phyloP scores from a whole-genome alignment of 306 rosid genomes.

The Leucaena leucocephala region DNA sequence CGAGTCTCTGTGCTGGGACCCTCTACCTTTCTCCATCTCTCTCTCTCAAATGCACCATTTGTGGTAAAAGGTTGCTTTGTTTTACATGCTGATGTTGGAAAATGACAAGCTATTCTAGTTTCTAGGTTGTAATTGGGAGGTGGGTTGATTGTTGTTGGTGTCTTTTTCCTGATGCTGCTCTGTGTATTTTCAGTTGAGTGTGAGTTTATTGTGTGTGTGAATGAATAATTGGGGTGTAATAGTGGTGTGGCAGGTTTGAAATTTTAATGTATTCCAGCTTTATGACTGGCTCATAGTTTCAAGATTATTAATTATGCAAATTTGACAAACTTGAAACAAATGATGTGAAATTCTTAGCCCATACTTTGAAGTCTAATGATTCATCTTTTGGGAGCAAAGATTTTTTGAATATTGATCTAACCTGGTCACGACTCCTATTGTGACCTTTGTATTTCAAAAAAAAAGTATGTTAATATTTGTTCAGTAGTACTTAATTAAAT shows the following conservation, averaged over 20 bases:
- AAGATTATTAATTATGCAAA: not conserved
- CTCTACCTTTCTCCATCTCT: constrained; percentile 26
- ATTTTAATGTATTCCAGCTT: constrained; percentile 8
- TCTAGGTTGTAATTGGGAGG: constrained; percentile 46
- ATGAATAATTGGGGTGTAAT: constrained; percentile 47
- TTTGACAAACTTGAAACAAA: not conserved
- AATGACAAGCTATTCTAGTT: constrained; percentile 40
- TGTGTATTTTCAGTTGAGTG: constrained; percentile 40
- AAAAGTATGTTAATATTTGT: no score
- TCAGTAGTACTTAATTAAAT: no score
- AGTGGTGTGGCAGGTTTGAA: constrained; percentile 28
- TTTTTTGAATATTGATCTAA: no score
- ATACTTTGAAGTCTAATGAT: no score
- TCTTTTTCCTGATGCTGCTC: constrained; percentile 35
- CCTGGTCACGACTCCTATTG: no score
- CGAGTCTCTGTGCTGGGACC: constrained; percentile 47
- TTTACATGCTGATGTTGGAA: constrained; percentile 51
- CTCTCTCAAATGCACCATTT: constrained; percentile 35
- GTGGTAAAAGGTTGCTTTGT: constrained; percentile 60
- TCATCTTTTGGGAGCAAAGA: no score
- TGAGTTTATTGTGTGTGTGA: constrained; percentile 33
- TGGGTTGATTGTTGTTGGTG: constrained; percentile 39
- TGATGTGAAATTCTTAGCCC: not conserved
- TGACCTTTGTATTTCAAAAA: no score
- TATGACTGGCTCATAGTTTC: constrained; percentile 7